Evolutionary conservation across 768 basidiomycete genomes (phyloP).

Genomic region (Pleurotus pulmonarius): DNA sequence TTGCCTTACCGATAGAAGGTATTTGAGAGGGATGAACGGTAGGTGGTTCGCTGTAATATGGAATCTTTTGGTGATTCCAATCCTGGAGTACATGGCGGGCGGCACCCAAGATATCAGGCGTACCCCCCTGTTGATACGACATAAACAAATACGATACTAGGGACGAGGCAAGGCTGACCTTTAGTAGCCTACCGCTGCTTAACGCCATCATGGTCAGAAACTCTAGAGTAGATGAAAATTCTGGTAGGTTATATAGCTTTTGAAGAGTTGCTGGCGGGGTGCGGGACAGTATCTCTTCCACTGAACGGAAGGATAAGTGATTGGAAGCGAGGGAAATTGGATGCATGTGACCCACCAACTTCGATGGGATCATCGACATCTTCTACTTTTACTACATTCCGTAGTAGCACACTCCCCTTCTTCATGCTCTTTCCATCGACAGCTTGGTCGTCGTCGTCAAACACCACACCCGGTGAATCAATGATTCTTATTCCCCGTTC

Average conservation of each 20-base stretch:
- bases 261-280: slow-evolving; percentile 69
- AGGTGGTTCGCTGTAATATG: slow-evolving; percentile 83
- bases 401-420: slow-evolving; percentile 67
- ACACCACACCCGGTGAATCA: slow-evolving; percentile 97
- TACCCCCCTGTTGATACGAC: slow-evolving; percentile 61
- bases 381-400: slow-evolving; percentile 90
- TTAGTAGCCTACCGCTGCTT: slow-evolving; percentile 76
- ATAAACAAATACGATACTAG: background rate
- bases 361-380: slow-evolving; percentile 87
- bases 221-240: slow-evolving; percentile 67
- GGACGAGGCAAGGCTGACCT: slow-evolving; percentile 39
- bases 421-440: slow-evolving; percentile 36
- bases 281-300: slow-evolving; percentile 80
- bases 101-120: slow-evolving; percentile 80
- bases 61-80: slow-evolving; percentile 97
- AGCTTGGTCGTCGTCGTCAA: slow-evolving; percentile 68
- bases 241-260: slow-evolving; percentile 83
- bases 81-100: slow-evolving; percentile 82
- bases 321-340: background rate
- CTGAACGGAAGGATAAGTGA: slow-evolving; percentile 31
- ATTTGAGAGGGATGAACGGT: slow-evolving; percentile 72
- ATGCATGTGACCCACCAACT: slow-evolving; percentile 57
- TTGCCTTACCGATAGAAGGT: slow-evolving; percentile 40
- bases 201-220: slow-evolving; percentile 91
- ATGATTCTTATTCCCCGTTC: slow-evolving; percentile 91